Conservation (phyloP, 768 basidiomycete genomes). For the Lactarius indigo region DNA sequence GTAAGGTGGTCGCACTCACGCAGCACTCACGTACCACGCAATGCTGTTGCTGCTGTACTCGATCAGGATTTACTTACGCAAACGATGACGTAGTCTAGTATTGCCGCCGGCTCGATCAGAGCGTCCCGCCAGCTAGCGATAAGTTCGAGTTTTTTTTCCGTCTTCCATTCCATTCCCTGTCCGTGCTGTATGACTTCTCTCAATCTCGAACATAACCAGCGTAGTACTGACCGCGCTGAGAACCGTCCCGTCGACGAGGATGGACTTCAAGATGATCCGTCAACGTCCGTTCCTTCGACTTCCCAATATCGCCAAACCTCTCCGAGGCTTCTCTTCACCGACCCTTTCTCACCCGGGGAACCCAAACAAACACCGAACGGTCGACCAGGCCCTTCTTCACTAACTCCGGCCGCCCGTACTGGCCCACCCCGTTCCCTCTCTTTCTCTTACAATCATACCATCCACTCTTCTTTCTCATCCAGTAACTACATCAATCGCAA, state of each 20-base stretch:
- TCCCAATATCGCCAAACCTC: not conserved
- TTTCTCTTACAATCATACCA: conserved; percentile 6
- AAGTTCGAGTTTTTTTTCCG: not conserved
- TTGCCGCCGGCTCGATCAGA: not conserved
- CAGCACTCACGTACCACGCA: not conserved
- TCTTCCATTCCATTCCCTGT: not conserved
- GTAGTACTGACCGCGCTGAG: not conserved
- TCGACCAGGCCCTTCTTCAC: not conserved
- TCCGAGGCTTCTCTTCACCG: not conserved
- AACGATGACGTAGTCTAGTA: not conserved
- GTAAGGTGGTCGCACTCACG: too few relatives aligned
- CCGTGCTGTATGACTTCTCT: conserved; percentile 2
- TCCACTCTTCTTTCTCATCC: conserved; percentile 13
- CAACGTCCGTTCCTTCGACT: not conserved
- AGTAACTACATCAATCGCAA: conserved; percentile 16
- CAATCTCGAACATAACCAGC: not conserved
- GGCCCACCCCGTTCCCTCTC: conserved; percentile 22
- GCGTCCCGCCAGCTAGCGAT: not conserved
- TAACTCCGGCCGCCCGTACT: conserved; percentile 19
- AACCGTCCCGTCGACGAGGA: not conserved
- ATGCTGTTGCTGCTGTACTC: too few relatives aligned
- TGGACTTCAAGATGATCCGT: not conserved
- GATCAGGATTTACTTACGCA: not conserved
- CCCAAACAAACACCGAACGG: not conserved
- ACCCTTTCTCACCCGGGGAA: not conserved